Percentiles rank a stretch among this genome's conserved stretches.
Evolutionary conservation across 2,329 filamentous ascomycete species (phyloP).

Genomic region (Neopestalotiopsis sp.): DNA sequence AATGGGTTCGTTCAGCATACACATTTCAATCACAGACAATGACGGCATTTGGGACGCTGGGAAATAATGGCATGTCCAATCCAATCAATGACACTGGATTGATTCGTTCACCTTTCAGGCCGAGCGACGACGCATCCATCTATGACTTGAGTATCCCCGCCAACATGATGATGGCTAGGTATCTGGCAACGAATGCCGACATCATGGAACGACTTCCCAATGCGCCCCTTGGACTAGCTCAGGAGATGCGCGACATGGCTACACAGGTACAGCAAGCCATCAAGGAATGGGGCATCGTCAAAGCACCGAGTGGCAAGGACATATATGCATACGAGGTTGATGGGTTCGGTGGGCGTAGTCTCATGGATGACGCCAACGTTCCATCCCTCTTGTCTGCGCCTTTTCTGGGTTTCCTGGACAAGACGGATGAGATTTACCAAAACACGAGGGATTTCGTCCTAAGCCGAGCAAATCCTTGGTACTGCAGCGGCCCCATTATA

Average conservation of each 20-base stretch:
- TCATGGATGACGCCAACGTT: slow-evolving; percentile 69
- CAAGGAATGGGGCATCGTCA: slow-evolving; percentile 58
- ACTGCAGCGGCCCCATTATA: slow-evolving; percentile 56
- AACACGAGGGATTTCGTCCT: slow-evolving; percentile 80
- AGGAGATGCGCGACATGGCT: slow-evolving; percentile 56
- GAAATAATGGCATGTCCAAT: slow-evolving; percentile 71
- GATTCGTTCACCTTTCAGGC: slow-evolving; percentile 77
- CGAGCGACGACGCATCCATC: slow-evolving; percentile 79
- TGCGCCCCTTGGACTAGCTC: slow-evolving; percentile 40
- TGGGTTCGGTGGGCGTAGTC: slow-evolving; percentile 62
- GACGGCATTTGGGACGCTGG: slow-evolving; percentile 74
- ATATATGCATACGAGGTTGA: slow-evolving; percentile 75
- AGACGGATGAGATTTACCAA: slow-evolving; percentile 64
- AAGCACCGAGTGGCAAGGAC: slow-evolving; percentile 61
- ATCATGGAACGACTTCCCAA: slow-evolving; percentile 35
- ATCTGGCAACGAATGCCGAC: slow-evolving; percentile 49
- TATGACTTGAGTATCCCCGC: slow-evolving; percentile 79
- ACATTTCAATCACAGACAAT: slow-evolving; percentile 72
- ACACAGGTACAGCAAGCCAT: slow-evolving; percentile 69
- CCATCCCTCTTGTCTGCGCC: slow-evolving; percentile 61
- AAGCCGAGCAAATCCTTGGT: slow-evolving; percentile 76
- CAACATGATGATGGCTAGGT: slow-evolving; percentile 72
- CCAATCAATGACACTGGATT: slow-evolving; percentile 74
- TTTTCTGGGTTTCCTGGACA: slow-evolving; percentile 55
- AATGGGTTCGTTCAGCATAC: slow-evolving; percentile 62